These are phyloP conservation scores for Fraxinus dipetala DNA, from an alignment of 305 asterid species.

Conservation along the genomic window DNA sequence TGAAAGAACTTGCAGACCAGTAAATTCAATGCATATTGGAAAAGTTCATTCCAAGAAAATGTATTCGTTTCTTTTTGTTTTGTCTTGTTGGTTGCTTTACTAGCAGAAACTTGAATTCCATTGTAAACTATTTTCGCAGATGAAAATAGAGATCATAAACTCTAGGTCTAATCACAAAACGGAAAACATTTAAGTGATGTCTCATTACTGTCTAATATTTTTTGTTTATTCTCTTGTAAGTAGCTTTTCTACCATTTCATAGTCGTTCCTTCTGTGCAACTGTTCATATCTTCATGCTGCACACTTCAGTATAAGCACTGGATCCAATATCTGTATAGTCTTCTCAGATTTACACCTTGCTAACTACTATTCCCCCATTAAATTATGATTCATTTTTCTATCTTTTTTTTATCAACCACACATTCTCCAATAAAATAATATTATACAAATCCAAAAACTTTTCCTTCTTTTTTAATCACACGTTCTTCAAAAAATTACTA, in stretches of 20 bases:
- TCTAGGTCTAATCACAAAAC: neutral
- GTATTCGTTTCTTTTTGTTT: neutral
- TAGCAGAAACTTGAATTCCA: neutral
- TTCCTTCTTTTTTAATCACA: too few species aligned
- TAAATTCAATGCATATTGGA: neutral
- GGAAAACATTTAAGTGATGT: neutral
- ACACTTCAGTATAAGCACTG: neutral
- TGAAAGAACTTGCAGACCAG: neutral
- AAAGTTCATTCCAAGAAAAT: neutral
- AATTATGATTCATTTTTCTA: too few species aligned
- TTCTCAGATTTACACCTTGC: neutral
- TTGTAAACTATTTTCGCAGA: neutral
- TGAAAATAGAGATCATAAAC: neutral
- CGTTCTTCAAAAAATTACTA: too few species aligned
- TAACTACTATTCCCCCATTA: neutral
- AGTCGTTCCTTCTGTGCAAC: neutral
- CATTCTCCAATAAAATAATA: too few species aligned
- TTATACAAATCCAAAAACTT: too few species aligned
- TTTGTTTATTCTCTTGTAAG: neutral
- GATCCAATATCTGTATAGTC: neutral
- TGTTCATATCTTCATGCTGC: neutral
- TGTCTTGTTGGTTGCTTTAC: neutral
- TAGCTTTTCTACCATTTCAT: neutral
- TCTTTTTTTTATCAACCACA: too few species aligned
- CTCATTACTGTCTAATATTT: neutral